Percentiles rank a stretch among this genome's conserved stretches.
These are phyloP conservation scores for Sextonia rubra DNA, from an alignment of 164 flowering plant genomes.

Conservation along the genomic window DNA sequence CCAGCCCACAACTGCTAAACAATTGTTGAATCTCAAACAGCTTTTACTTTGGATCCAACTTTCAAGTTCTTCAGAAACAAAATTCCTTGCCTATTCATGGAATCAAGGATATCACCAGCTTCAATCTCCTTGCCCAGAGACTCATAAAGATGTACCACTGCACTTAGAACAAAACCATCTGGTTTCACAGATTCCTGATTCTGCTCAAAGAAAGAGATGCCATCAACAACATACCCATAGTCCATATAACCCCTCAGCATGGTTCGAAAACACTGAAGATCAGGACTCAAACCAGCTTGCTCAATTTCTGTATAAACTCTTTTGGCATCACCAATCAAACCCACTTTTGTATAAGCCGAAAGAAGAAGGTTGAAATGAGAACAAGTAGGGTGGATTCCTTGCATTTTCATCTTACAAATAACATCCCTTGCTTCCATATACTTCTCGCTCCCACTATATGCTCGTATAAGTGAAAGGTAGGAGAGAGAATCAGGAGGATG, in stretches of 20 bases:
- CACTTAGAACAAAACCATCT: conserved; percentile 67
- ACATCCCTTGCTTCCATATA: conserved; percentile 63
- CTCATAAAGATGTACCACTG: conserved; percentile 65
- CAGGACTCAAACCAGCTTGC: conserved; percentile 43
- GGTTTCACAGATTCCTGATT: conserved; percentile 28
- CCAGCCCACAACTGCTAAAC: not conserved
- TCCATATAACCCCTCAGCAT: conserved; percentile 76
- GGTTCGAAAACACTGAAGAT: conserved; percentile 41
- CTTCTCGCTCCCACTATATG: conserved; percentile 40
- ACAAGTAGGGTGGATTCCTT: conserved; percentile 46
- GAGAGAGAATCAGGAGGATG: conserved; percentile 59
- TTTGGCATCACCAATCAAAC: conserved; percentile 57
- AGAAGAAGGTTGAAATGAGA: conserved; percentile 54
- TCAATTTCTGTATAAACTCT: conserved; percentile 42
- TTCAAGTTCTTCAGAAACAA: conserved; percentile 40
- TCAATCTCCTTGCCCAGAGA: conserved; percentile 34
- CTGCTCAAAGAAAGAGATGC: conserved; percentile 55
- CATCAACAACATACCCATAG: conserved; percentile 52
- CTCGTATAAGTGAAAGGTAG: conserved; percentile 67
- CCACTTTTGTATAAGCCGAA: conserved; percentile 43
- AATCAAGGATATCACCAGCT: conserved; percentile 44
- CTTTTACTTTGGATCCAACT: conserved; percentile 32
- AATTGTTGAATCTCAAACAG: not conserved
- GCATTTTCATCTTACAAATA: conserved; percentile 42
- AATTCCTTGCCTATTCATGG: conserved; percentile 48